Percentiles rank a stretch among this genome's conserved stretches.
These are phyloP conservation scores for Calonectria hongkongensis DNA, from an alignment of 2,329 filamentous ascomycete species.

Conservation along the genomic window DNA sequence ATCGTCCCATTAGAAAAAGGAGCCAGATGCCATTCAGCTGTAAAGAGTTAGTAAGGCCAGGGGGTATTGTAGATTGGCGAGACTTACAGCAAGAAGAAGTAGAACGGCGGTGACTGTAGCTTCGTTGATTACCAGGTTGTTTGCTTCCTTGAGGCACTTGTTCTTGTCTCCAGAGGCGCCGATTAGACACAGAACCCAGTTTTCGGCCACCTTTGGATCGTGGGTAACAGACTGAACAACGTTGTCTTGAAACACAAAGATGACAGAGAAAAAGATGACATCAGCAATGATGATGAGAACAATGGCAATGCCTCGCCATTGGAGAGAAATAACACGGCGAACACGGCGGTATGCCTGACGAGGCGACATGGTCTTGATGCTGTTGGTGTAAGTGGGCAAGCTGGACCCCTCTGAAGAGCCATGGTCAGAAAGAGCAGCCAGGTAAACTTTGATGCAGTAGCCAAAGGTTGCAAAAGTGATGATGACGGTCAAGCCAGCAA, in stretches of 20 bases:
- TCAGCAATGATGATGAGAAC: conserved; percentile 93
- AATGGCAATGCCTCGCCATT: conserved; percentile 95
- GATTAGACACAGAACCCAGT: conserved; percentile 85
- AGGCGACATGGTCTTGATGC: conserved; percentile 85
- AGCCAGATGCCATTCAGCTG: conserved; percentile 91
- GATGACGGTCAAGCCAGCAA: conserved; percentile 84
- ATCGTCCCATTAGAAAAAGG: conserved; percentile 86
- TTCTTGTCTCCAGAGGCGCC: conserved; percentile 74
- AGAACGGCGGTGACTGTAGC: conserved; percentile 87
- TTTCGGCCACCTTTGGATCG: conserved; percentile 70
- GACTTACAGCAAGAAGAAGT: conserved; percentile 84
- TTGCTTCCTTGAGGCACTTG: conserved; percentile 78
- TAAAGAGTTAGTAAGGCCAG: conserved; percentile 37
- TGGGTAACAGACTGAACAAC: conserved; percentile 77
- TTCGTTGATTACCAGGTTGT: conserved; percentile 81
- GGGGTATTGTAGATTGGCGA: neutral
- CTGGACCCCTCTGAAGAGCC: conserved; percentile 82
- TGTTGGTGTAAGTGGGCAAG: conserved; percentile 82
- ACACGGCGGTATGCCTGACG: conserved; percentile 92
- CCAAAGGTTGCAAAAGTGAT: conserved; percentile 89
- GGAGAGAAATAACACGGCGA: conserved; percentile 88
- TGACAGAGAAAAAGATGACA: conserved; percentile 93
- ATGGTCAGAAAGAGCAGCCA: conserved; percentile 86
- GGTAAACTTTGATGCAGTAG: conserved; percentile 97
- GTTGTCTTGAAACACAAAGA: conserved; percentile 92